Percentiles rank a stretch among this genome's conserved stretches.
Conservation (phyloP, 2,329 filamentous ascomycete genomes). For the Colletotrichum zoysiae region DNA sequence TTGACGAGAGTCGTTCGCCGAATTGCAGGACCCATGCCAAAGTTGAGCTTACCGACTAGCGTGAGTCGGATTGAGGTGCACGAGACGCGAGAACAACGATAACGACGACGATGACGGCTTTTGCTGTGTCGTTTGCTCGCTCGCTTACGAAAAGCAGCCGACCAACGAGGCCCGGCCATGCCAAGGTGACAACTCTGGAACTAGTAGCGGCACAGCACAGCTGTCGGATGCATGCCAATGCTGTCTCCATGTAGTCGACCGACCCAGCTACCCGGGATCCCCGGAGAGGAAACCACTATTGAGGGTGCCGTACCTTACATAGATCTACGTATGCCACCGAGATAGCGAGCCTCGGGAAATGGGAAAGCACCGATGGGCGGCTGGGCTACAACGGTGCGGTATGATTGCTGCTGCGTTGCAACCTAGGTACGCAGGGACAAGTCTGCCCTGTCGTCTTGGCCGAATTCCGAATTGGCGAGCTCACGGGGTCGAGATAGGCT, state of each 20-base stretch:
- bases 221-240: conserved; percentile 2
- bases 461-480: not conserved
- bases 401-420: conserved; percentile 17
- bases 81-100: not conserved
- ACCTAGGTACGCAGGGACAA: not conserved
- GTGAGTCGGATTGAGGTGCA: not conserved
- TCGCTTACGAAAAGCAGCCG: not conserved
- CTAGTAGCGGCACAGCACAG: not conserved
- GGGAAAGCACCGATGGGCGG: not conserved
- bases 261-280: not conserved
- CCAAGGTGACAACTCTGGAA: not conserved
- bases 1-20: not conserved
- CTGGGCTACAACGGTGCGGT: conserved; percentile 4
- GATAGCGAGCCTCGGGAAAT: conserved; percentile 6
- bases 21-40: not conserved
- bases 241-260: not conserved
- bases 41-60: not conserved
- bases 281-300: not conserved
- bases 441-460: conserved; percentile 11
- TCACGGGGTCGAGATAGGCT: not conserved
- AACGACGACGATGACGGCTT: not conserved
- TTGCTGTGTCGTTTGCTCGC: not conserved
- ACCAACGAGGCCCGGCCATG: not conserved
- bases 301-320: not conserved
- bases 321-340: conserved; percentile 19